These are phyloP conservation scores for Pichia exigua DNA, from an alignment of 805 yeast genomes.

Conservation along the genomic window DNA sequence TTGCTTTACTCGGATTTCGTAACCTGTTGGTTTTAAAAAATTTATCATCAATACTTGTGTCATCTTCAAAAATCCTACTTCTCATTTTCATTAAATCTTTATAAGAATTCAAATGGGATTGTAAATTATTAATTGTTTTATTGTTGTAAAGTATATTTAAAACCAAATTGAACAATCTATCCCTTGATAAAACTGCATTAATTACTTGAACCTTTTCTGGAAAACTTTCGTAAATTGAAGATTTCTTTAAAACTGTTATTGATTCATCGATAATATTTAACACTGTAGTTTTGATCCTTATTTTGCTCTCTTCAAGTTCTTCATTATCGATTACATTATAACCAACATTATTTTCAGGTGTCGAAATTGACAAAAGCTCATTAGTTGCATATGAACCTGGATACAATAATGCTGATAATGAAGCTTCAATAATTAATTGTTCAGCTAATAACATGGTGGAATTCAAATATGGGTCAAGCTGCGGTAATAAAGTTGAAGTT, in stretches of 20 bases:
- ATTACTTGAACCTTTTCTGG: background rate
- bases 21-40: background rate
- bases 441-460: conserved; percentile 14
- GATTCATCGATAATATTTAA: conserved; percentile 1
- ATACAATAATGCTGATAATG: conserved; percentile 17
- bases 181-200: conserved; percentile 3
- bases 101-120: background rate
- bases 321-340: conserved; percentile 3
- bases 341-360: conserved; percentile 2
- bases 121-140: background rate
- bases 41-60: background rate
- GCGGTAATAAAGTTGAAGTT: conserved; percentile 6
- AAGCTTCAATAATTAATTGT: conserved; percentile 17
- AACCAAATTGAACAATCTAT: conserved; percentile 1
- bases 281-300: background rate
- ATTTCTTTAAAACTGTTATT: background rate
- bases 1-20: conserved; percentile 2
- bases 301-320: background rate
- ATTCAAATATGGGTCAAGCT: background rate
- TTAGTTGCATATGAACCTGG: background rate
- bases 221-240: background rate
- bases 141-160: background rate
- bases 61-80: background rate
- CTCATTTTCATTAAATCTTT: background rate
- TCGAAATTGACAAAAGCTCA: conserved; percentile 7